Conservation (phyloP, 805 yeast species). For the Teunomyces aglyptinius region DNA sequence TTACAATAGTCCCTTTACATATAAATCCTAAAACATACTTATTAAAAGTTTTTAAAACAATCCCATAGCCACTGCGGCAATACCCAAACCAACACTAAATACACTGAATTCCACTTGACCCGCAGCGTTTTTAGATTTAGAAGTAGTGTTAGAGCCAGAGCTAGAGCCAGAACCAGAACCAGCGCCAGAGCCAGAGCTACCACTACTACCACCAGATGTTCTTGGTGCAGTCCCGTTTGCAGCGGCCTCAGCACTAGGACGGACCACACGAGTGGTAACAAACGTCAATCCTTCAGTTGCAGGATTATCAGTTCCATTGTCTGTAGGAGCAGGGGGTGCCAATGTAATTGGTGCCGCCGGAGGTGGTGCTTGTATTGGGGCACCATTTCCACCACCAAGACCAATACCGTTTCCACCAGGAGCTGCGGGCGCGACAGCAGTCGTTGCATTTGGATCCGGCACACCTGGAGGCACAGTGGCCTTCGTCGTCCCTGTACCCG, state of each 20-base stretch:
- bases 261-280: conserved; percentile 31
- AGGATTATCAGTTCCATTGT: conserved; percentile 17
- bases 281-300: conserved; percentile 23
- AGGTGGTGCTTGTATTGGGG: conserved; percentile 11
- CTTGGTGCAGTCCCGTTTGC: conserved; percentile 10
- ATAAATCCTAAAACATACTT: background rate
- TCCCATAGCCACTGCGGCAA: conserved; percentile 11
- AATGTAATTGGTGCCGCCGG: conserved; percentile 1
- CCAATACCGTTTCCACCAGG: conserved; percentile 6
- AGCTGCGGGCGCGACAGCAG: conserved; percentile 13
- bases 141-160: background rate
- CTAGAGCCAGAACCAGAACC: background rate
- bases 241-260: conserved; percentile 17
- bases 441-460: conserved; percentile 13
- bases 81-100: conserved; percentile 2
- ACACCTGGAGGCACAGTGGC: conserved; percentile 14
- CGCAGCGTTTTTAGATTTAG: conserved; percentile 1
- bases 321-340: conserved; percentile 16
- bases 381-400: conserved; percentile 5
- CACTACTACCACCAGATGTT: background rate
- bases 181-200: conserved; percentile 7
- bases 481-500: conserved; percentile 13
- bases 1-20: background rate
- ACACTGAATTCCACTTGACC: background rate
- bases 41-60: conserved; percentile 2